Conservation (phyloP, 106 monocot genomes). For the Dendrobium catenatum region DNA sequence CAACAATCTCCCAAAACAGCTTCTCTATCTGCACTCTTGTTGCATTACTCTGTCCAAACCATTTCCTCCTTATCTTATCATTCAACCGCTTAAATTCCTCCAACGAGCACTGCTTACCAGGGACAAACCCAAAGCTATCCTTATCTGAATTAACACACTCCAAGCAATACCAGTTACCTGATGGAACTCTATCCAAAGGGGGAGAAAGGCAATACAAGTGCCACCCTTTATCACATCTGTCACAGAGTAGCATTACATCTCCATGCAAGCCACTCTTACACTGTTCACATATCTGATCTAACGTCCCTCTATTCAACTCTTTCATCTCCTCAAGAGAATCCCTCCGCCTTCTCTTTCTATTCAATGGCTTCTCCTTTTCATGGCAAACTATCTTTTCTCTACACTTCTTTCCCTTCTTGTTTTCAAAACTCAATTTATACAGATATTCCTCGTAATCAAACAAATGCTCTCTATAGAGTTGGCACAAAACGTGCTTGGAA, state of each 20-base stretch:
- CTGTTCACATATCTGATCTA: constrained; percentile 79
- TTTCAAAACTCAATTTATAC: constrained; percentile 3
- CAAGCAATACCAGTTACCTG: constrained; percentile 79
- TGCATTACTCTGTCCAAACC: constrained; percentile 39
- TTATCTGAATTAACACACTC: constrained; percentile 70
- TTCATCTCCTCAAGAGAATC: constrained; percentile 6
- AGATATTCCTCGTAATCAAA: constrained; percentile 68
- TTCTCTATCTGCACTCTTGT: constrained; percentile 50
- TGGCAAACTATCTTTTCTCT: background rate
- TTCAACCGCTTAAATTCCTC: constrained; percentile 38
- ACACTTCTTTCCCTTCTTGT: constrained; percentile 20
- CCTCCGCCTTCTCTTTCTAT: constrained; percentile 30
- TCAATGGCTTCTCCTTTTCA: constrained; percentile 9
- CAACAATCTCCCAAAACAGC: constrained; percentile 81
- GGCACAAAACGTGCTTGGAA: constrained; percentile 64
- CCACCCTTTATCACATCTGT: constrained; percentile 82
- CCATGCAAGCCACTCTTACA: constrained; percentile 83
- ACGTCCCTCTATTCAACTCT: constrained; percentile 14
- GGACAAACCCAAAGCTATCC: constrained; percentile 70
- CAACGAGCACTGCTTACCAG: constrained; percentile 42
- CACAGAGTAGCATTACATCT: constrained; percentile 76
- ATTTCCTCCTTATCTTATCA: constrained; percentile 52
- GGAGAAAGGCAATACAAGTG: constrained; percentile 70
- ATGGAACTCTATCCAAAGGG: constrained; percentile 42
- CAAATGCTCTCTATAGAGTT: constrained; percentile 60